Percentiles rank a stretch among this genome's conserved stretches.
These are phyloP conservation scores for Didymella arachidicola DNA, from an alignment of 2,329 filamentous ascomycete species.

Conservation along the genomic window DNA sequence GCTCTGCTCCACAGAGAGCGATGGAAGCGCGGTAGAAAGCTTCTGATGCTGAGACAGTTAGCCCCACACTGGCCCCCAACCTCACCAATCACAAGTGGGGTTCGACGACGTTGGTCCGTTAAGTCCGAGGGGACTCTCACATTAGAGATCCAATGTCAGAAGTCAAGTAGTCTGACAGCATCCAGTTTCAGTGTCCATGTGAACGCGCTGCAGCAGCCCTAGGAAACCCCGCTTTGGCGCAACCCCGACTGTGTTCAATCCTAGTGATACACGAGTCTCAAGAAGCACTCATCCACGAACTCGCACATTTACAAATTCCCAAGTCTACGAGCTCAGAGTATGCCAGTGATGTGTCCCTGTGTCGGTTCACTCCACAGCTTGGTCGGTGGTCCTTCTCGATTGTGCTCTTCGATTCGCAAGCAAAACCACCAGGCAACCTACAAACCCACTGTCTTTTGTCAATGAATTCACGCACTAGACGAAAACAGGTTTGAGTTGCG, in stretches of 20 bases:
- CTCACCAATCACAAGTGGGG: conserved; percentile 1
- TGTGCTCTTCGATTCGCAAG: too few relatives aligned
- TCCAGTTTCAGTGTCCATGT: neutral
- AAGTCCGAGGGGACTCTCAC: conserved; percentile 1
- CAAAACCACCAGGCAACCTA: too few relatives aligned
- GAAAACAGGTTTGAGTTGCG: too few relatives aligned
- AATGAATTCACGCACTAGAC: too few relatives aligned
- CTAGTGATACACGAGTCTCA: too few relatives aligned
- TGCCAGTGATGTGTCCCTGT: too few relatives aligned
- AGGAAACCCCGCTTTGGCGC: neutral
- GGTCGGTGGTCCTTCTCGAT: too few relatives aligned
- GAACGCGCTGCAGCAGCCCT: neutral
- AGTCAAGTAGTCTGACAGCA: conserved; percentile 3
- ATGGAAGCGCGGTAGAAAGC: neutral
- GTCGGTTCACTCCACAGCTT: too few relatives aligned
- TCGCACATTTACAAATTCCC: too few relatives aligned
- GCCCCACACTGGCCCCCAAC: conserved; percentile 6
- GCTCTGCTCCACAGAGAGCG: neutral
- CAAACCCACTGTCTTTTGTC: too few relatives aligned
- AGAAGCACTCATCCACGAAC: too few relatives aligned
- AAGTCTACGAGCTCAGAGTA: too few relatives aligned
- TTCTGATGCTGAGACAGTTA: neutral
- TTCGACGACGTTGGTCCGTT: conserved; percentile 1
- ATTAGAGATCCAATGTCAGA: neutral
- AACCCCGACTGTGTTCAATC: neutral